These are phyloP conservation scores for Pseudonectria foliicola DNA, from an alignment of 2,329 filamentous ascomycete genomes.

Conservation along the genomic window DNA sequence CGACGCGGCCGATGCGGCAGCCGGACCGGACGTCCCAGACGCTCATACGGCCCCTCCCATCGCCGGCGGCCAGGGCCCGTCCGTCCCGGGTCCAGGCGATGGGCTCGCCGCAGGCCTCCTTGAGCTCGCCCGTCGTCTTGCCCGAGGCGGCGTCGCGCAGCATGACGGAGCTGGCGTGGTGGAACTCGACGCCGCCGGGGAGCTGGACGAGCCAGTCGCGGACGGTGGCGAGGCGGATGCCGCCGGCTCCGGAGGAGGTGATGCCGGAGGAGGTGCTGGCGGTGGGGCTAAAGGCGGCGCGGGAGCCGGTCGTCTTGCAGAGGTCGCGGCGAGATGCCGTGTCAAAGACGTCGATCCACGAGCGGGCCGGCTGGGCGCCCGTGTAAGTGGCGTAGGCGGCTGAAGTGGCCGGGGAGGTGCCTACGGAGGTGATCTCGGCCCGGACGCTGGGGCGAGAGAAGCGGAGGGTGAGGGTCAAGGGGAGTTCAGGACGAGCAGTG, in stretches of 20 bases:
- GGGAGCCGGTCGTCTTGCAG: conserved; percentile 25
- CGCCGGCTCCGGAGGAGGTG: too few relatives aligned
- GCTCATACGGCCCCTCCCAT: conserved; percentile 22
- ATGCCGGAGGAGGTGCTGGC: too few relatives aligned
- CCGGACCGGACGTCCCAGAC: conserved; percentile 27
- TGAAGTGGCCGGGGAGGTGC: conserved; percentile 20
- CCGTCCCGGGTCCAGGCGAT: conserved; percentile 29
- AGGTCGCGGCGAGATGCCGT: conserved; percentile 18
- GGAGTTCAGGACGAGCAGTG: not conserved
- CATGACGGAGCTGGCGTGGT: conserved; percentile 24
- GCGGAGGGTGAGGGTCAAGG: conserved; percentile 18
- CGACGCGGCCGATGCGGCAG: conserved; percentile 22
- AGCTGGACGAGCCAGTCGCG: conserved; percentile 25
- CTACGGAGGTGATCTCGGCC: conserved; percentile 26
- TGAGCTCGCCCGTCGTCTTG: conserved; percentile 26
- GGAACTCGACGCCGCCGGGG: conserved; percentile 22
- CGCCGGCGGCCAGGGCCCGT: conserved; percentile 23
- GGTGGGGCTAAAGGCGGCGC: conserved; percentile 22
- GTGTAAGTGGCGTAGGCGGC: conserved; percentile 25
- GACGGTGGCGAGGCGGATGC: conserved; percentile 21
- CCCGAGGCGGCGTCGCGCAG: conserved; percentile 24
- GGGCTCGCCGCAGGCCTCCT: conserved; percentile 22
- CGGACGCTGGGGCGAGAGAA: conserved; percentile 22
- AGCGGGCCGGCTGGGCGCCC: conserved; percentile 21
- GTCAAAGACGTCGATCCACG: conserved; percentile 32